phyloP scores from a whole-genome alignment of 208 protist species.

The Leptomonas pyrrhocoris region DNA sequence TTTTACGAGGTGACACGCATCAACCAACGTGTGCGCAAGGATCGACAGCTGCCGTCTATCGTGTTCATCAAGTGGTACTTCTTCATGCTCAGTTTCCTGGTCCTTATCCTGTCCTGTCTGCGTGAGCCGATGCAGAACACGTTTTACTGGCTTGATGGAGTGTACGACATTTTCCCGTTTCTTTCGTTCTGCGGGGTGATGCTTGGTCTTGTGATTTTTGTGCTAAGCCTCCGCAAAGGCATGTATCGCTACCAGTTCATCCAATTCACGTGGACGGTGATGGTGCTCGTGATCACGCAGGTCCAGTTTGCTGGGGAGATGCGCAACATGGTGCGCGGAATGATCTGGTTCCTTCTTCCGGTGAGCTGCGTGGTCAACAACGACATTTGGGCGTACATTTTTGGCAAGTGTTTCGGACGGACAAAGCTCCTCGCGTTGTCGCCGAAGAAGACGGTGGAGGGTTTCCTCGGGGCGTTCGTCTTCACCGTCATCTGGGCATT shows the following conservation, averaged over 20 bases:
- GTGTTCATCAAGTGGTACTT: constrained; percentile 87
- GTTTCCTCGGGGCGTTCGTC: constrained; percentile 90
- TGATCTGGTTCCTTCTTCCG: constrained; percentile 94
- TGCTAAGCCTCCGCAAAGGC: constrained; percentile 80
- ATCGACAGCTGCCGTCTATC: constrained; percentile 74
- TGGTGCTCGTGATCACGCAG: constrained; percentile 82
- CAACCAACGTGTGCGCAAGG: constrained; percentile 73
- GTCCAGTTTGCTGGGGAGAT: constrained; percentile 68
- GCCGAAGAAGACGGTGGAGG: constrained; percentile 93
- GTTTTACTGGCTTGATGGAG: constrained; percentile 47
- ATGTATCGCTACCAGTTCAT: constrained; percentile 94
- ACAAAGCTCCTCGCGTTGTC: constrained; percentile 83
- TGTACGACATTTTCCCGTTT: constrained; percentile 70
- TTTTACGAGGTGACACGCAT: constrained; percentile 91
- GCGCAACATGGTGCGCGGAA: constrained; percentile 87
- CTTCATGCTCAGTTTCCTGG: constrained; percentile 51
- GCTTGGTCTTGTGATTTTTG: constrained; percentile 87
- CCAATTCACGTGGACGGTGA: constrained; percentile 89
- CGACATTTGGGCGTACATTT: constrained; percentile 92
- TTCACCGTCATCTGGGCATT: constrained; percentile 91
- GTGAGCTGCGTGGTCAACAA: constrained; percentile 90
- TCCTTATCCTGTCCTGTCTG: constrained; percentile 46
- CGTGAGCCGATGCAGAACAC: constrained; percentile 65
- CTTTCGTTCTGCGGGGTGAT: constrained; percentile 65
- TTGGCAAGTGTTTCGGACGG: constrained; percentile 91